phyloP scores from a whole-genome alignment of 495 filamentous ascomycete species.

The Glarea lozoyensis region DNA sequence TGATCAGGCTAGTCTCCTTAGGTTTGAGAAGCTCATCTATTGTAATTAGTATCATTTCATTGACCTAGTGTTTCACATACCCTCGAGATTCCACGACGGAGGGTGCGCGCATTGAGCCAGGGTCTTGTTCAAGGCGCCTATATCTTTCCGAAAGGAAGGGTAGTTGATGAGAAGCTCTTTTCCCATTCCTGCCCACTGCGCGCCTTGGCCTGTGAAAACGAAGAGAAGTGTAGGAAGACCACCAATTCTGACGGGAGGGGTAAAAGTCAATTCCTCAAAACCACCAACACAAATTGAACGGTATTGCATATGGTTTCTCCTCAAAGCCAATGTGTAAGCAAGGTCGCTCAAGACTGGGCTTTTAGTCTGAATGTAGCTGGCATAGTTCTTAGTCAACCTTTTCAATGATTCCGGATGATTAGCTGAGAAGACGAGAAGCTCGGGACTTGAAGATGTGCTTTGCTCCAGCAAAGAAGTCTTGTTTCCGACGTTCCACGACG shows the following conservation, averaged over 20 bases:
- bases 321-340: not conserved
- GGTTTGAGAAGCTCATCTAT: not conserved
- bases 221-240: slow-evolving; percentile 27
- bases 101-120: not conserved
- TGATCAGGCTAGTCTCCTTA: slow-evolving; percentile 15
- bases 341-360: not conserved
- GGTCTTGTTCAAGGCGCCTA: not conserved
- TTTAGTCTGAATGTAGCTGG: not conserved
- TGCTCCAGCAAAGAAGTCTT: not conserved
- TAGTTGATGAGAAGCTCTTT: slow-evolving; percentile 39
- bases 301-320: not conserved
- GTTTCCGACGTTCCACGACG: not conserved
- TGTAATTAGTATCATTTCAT: not conserved
- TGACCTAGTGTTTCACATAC: not conserved
- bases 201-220: slow-evolving; percentile 13
- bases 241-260: slow-evolving; percentile 34
- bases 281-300: not conserved
- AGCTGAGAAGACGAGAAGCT: not conserved
- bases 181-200: slow-evolving; percentile 50
- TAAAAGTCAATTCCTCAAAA: slow-evolving; percentile 19
- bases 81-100: not conserved
- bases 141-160: not conserved
- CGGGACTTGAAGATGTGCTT: not conserved
- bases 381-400: not conserved
- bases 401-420: slow-evolving; percentile 14